These are phyloP conservation scores for Solioccasus polychromus DNA, from an alignment of 768 basidiomycete species.

Conservation along the genomic window DNA sequence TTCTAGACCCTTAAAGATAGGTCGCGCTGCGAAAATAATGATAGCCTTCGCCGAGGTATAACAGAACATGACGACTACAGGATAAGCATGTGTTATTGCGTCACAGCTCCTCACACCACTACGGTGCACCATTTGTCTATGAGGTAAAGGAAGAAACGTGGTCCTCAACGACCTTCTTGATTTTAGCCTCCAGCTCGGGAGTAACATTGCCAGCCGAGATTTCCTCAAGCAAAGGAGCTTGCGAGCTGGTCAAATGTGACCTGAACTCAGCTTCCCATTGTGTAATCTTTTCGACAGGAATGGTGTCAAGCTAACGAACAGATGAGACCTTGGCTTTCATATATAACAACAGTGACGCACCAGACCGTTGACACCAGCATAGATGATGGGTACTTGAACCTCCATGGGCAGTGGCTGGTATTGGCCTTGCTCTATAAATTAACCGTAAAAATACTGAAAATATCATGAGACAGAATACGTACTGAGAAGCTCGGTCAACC, in stretches of 20 bases:
- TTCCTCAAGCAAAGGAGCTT: constrained; percentile 75
- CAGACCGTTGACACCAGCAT: constrained; percentile 99
- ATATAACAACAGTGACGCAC: constrained; percentile 40
- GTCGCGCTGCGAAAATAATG: constrained; percentile 26
- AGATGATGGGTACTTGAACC: constrained; percentile 97
- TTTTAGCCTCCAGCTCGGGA: constrained; percentile 87
- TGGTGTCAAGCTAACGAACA: constrained; percentile 72
- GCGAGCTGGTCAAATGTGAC: constrained; percentile 73
- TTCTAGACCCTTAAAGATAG: too few species aligned
- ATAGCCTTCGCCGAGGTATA: constrained; percentile 30
- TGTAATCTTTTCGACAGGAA: constrained; percentile 93
- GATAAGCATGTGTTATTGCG: constrained; percentile 18
- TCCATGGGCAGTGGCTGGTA: constrained; percentile 94
- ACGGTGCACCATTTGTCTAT: constrained; percentile 31
- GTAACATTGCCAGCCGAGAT: constrained; percentile 83
- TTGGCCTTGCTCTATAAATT: constrained; percentile 85
- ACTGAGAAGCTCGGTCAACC: constrained; percentile 96
- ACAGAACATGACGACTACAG: constrained; percentile 18
- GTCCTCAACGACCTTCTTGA: constrained; percentile 92
- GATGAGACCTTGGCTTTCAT: not conserved
- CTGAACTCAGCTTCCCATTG: constrained; percentile 94
- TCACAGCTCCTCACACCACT: constrained; percentile 16
- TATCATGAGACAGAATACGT: constrained; percentile 22
- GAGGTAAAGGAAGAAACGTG: constrained; percentile 80
- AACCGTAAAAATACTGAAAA: constrained; percentile 11